Evolutionary conservation across 768 basidiomycete species (phyloP), one percentile per base, ranked within the genome.

Genomic region (Daedalea quercina): DNA sequence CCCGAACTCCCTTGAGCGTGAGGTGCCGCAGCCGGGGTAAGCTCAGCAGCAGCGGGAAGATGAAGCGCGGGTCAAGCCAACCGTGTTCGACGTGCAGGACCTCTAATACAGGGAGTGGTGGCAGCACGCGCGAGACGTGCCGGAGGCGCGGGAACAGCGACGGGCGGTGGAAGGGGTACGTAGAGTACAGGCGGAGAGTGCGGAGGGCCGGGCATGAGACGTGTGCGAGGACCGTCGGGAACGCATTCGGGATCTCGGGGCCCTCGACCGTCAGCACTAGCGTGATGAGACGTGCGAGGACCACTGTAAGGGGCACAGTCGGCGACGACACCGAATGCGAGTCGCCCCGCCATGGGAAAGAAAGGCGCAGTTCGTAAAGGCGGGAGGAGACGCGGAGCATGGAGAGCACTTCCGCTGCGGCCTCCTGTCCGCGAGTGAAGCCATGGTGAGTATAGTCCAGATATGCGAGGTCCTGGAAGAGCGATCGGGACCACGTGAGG

Each of bases 371-470:
- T 49, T 82, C 78, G 48, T 69, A 70, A 12, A 89, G 67, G 40
- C 67, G 70, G 23, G 67, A 64, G 40, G 80, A 85, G 19, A 85
- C 70, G 53, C 72, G 67, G 24, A 89, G 69, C 66, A 86, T 79
- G 24, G 71, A 70, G 37, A 84, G 60, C 44, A 87, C 69, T 60
- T 88, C 85, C 25, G 73, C 61, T 9, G 81, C 73, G 2, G 82
- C 80, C 50, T 77, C 73, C 54, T 76, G 68, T 3, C 80, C 85
- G 19, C 64, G 67, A 35, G 76, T 84, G 66, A 86, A 85, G 20
- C 81, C 80, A 54, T 87, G 85, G 58, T 88, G 85, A 1, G 82
- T 81, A 58, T 87, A 88, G 65, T 87, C 81, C 41, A 89, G 73
- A 60, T 71, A 78, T 6, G 76, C 77, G 42, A 88, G 70, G 61